A percentile compares a stretch with the other conserved stretches of the same genome.
Evolutionary conservation across 2,329 filamentous ascomycete species (phyloP).

Genomic region (Lachnum nothofagi): DNA sequence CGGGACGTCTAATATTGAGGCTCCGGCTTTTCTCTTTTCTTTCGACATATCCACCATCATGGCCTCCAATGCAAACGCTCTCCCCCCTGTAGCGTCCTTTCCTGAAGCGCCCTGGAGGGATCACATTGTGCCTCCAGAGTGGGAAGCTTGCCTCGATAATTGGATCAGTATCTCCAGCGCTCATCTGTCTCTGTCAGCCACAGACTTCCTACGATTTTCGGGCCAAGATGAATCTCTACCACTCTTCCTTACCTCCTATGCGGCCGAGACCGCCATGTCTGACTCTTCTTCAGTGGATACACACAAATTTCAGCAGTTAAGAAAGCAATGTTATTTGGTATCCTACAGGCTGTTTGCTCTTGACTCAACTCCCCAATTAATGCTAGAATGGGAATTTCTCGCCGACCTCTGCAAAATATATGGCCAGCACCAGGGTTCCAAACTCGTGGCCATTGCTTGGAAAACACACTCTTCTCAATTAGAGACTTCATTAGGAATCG

Average conservation of each 20-base stretch:
- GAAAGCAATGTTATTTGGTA: constrained; percentile 62
- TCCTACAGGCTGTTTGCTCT: constrained; percentile 50
- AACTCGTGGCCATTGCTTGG: constrained; percentile 48
- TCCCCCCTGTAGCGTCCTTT: constrained; percentile 74
- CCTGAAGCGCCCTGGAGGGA: constrained; percentile 64
- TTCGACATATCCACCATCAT: constrained; percentile 27
- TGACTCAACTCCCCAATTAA: constrained; percentile 37
- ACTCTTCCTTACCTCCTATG: constrained; percentile 63
- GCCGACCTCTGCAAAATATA: constrained; percentile 64
- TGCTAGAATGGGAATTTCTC: constrained; percentile 64
- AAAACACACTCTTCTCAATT: constrained; percentile 44
- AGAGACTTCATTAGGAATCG: constrained; percentile 50
- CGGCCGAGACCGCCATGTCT: constrained; percentile 47
- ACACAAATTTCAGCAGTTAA: constrained; percentile 45
- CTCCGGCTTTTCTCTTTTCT: not conserved
- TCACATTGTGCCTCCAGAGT: constrained; percentile 64
- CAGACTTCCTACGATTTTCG: constrained; percentile 49
- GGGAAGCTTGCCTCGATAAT: constrained; percentile 70
- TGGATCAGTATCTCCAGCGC: constrained; percentile 67
- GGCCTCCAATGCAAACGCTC: constrained; percentile 33
- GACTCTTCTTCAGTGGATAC: constrained; percentile 11
- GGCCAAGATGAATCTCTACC: constrained; percentile 53
- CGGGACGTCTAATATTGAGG: no score
- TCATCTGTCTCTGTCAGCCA: constrained; percentile 55
- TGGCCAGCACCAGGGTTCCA: constrained; percentile 54